phyloP scores from a whole-genome alignment of 805 yeast species.

The Debaryomyces tyrocola region DNA sequence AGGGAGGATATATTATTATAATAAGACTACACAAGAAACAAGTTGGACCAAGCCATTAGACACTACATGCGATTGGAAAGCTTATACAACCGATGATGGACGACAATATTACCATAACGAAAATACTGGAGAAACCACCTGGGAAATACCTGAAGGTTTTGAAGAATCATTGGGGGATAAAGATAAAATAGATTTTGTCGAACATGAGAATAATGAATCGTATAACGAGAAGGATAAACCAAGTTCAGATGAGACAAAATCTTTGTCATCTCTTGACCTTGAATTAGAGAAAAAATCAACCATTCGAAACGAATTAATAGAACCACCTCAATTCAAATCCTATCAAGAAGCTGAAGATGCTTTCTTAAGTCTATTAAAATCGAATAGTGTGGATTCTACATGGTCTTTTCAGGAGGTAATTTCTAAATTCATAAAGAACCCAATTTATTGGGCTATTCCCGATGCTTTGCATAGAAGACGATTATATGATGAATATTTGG shows the following conservation, averaged over 20 bases:
- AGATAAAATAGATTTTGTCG: slow-evolving; percentile 4
- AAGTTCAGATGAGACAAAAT: neutral
- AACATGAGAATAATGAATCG: neutral
- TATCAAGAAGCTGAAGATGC: slow-evolving; percentile 40
- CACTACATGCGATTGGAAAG: slow-evolving; percentile 43
- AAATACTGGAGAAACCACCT: slow-evolving; percentile 64
- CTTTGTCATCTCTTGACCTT: slow-evolving; percentile 13
- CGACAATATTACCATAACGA: slow-evolving; percentile 67
- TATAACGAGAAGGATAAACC: neutral
- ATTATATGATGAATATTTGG: slow-evolving; percentile 64
- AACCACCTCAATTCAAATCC: slow-evolving; percentile 18
- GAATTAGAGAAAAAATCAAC: slow-evolving; percentile 22
- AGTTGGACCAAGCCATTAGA: slow-evolving; percentile 81
- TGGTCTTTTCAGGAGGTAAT: slow-evolving; percentile 76
- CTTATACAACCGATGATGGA: slow-evolving; percentile 55
- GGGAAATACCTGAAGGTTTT: slow-evolving; percentile 73
- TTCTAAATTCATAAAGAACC: slow-evolving; percentile 53
- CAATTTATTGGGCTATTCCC: slow-evolving; percentile 65
- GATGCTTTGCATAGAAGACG: slow-evolving; percentile 62
- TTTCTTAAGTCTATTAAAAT: slow-evolving; percentile 55
- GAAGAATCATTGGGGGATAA: slow-evolving; percentile 5
- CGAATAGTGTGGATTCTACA: slow-evolving; percentile 60
- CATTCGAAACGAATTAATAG: slow-evolving; percentile 21
- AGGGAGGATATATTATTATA: slow-evolving; percentile 73
- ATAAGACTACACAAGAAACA: slow-evolving; percentile 62